Base-by-base conservation (phyloP, 2,329 filamentous ascomycete genomes). In the Lachnellula subtilissima region DNA sequence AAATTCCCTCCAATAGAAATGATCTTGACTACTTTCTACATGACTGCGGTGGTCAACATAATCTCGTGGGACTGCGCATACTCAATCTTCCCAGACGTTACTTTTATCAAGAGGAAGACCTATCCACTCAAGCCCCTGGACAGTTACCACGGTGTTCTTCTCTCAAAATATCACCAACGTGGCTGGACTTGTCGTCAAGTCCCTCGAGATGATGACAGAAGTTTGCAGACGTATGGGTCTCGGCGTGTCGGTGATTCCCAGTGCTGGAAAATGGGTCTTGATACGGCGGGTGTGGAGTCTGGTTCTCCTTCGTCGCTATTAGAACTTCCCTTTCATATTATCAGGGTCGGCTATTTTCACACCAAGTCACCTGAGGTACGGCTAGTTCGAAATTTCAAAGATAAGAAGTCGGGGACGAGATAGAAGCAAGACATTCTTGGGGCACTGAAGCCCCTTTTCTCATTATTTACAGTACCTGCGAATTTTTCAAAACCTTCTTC, bases 61-160 rank as follows among this genome's bases (percentile, higher is more conserved):
- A 48, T 53, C 11, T 39, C 52, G 4, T 53, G 45, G 52, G 25
- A 53, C n/a, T 48, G 12, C 9, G 43, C 52, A 11, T 53, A 36
- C 25, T 53, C 52, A 3, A n/a, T 53, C 5, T 48, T 48, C 25
- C 52, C 52, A 7, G 43, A 53, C 28, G 4, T 48, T 23, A 48
- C 22, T 14, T 53, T 53, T 22, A 32, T 48, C 35, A 48, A 48
- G 14, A 39, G 42, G 6, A 48, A 53, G 35, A 32, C 45, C 19
- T 53, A 53, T 19, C 32, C 25, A 11, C 32, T 53, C 4, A 42
- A 39, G n/a, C 4, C 12, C 19, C 28, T 32, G n/a, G n/a, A n/a
- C 12, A 3, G n/a, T 7, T 49, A n/a, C 12, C 37, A 49, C n/a
- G 12, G 28, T n/a, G 7, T 2, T 19, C 47, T 49, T 11, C 15